Percentiles rank a stretch among this genome's conserved stretches.
These are phyloP conservation scores for Fusarium austroafricanum DNA, from an alignment of 2,329 filamentous ascomycete species.

Conservation along the genomic window DNA sequence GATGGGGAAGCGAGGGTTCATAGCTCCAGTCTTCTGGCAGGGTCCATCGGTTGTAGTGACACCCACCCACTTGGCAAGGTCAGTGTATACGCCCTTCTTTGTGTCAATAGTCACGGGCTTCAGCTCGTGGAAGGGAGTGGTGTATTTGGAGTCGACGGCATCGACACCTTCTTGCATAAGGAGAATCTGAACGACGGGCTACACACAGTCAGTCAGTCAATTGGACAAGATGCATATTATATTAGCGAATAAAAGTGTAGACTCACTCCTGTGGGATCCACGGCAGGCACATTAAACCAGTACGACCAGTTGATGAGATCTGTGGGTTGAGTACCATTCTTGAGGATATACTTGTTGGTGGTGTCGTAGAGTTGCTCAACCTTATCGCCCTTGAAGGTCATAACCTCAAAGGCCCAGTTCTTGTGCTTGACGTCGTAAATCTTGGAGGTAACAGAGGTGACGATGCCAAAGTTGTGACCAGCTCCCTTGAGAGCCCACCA, in stretches of 20 bases:
- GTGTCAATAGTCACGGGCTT: slow-evolving; percentile 51
- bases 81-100: slow-evolving; percentile 29
- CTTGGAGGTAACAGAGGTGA: slow-evolving; percentile 46
- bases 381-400: slow-evolving; percentile 61
- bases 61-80: slow-evolving; percentile 36
- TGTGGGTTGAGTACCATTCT: slow-evolving; percentile 51
- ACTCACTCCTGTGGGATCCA: slow-evolving; percentile 56
- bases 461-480: slow-evolving; percentile 51
- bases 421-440: slow-evolving; percentile 42
- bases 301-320: slow-evolving; percentile 63
- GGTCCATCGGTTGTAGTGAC: slow-evolving; percentile 23
- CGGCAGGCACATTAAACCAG: slow-evolving; percentile 54
- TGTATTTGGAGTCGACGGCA: slow-evolving; percentile 53
- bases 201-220: too few relatives aligned
- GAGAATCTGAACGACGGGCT: slow-evolving; percentile 57
- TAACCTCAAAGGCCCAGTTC: slow-evolving; percentile 47
- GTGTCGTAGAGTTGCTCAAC: slow-evolving; percentile 60
- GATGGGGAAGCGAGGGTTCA: slow-evolving; percentile 40
- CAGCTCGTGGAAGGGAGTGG: slow-evolving; percentile 57
- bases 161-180: slow-evolving; percentile 58
- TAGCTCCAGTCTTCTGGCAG: slow-evolving; percentile 36
- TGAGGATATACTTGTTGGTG: slow-evolving; percentile 58
- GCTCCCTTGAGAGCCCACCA: slow-evolving; percentile 52
- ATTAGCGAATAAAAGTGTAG: fast-evolving
- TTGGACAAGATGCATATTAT: too few relatives aligned